Conservation (phyloP, 495 filamentous ascomycete species). For the Lasiosphaeris hirsuta region DNA sequence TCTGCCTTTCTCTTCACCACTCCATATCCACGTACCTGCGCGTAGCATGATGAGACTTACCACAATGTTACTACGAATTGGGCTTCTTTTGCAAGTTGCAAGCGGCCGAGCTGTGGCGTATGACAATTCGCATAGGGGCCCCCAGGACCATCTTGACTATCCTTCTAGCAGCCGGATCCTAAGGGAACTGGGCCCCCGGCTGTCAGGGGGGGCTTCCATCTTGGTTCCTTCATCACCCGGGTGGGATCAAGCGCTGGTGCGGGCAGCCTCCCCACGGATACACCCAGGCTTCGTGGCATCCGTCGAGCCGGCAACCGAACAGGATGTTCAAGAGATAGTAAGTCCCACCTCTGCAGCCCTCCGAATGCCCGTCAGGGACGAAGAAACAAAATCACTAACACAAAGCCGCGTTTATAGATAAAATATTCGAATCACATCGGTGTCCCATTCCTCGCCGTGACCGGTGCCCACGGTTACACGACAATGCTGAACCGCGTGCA, state of each 20-base stretch:
- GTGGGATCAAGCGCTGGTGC: background rate
- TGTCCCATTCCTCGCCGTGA: conserved; percentile 2
- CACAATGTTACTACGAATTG: too few relatives aligned
- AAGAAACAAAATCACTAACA: too few relatives aligned
- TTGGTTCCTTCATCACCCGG: background rate
- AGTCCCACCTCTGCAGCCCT: background rate
- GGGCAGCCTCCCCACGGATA: conserved; percentile 1
- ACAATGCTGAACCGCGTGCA: background rate
- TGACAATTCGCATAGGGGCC: too few relatives aligned
- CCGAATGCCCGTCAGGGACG: background rate
- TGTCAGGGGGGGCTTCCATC: background rate
- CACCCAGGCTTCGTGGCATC: background rate
- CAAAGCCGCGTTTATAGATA: background rate
- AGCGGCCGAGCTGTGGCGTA: too few relatives aligned
- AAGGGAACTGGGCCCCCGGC: background rate
- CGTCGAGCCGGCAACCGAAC: background rate
- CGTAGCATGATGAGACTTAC: too few relatives aligned
- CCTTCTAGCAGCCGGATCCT: background rate
- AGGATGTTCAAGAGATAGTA: conserved; percentile 5
- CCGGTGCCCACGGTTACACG: conserved; percentile 1
- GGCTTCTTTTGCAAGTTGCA: too few relatives aligned
- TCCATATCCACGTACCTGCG: too few relatives aligned
- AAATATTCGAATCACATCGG: conserved; percentile 5
- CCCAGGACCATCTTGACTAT: too few relatives aligned
- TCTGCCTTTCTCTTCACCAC: too few relatives aligned